Evolutionary conservation across 352 stramenopile genomes (phyloP), one percentile per base, ranked within the genome.

Genomic region (Globisporangium orthogonon): DNA sequence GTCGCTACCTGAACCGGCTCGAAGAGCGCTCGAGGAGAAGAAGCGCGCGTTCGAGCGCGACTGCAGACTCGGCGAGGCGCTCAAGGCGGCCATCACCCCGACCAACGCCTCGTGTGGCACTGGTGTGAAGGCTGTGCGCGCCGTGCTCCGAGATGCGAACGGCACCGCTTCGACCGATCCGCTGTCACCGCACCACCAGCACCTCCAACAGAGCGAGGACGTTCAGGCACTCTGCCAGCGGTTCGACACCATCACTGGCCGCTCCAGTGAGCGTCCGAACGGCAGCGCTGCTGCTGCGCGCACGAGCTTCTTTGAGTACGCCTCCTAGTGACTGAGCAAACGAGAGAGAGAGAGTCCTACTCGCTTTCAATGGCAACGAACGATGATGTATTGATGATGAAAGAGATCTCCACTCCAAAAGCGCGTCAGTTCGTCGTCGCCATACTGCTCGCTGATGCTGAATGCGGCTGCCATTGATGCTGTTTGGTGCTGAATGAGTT

Each of bases 1-100:
- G 6, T 23, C 53, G 13, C 50, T 79, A 11, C 39, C 65, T 6
- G 62, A 59, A 35, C 45, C 62, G 31, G 51, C 57, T 18, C 71
- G 63, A 44, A 63, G n/a, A 37, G 70, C 54, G 46, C 67, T 66
- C 62, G 13, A 56, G 48, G 63, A 60, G 7, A 70, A 54, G 4
- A 66, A 67, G 13, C 41, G 58, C 2, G 64, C 61, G 0, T 91
- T 87, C 31, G 67, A 83, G 46, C 65, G 52, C 17, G 78, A 91
- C 35, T 89, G 78, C 18, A 68, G 67, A 11, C 63, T 91, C 15
- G 63, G 76, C 29, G 66, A 83, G 54, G 58, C 66, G 39, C 66
- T 89, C 30, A 81, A 79, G 40, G 39, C 48, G 1, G 50, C 61
- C 4, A 58, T 72, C 39, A 74, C 69, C 4, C 73, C 73, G 2